Evolutionary conservation across 768 basidiomycete species (phyloP), one percentile per base, ranked within the genome.

Genomic region (Cubamyces sp.): DNA sequence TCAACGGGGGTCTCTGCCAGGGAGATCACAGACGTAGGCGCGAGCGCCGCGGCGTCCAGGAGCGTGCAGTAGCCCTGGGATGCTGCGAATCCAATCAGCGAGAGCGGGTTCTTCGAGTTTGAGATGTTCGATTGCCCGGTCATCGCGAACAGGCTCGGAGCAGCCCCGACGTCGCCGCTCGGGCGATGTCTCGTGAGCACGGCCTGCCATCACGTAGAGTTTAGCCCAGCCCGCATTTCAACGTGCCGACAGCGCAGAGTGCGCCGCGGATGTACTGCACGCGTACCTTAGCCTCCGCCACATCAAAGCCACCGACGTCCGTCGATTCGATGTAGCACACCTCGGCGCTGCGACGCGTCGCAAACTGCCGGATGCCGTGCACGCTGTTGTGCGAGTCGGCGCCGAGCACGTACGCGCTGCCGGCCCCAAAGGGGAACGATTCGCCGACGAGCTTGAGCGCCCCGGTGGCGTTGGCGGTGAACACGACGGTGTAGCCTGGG

Each of bases 51-150:
- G 16, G 88, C 91, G 69, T 94, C 92, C 39, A 94, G 76, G n/a
- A 94, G 74, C 1, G 87, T 90, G 67, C 82, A 77, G 73, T 90
- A 93, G 26, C 91, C 91, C 8, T 87, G 77, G 9, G 83, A 82
- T 11, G 83, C 76, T 15, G 91, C 92, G 70, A 87, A 82, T 37
- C 78, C 73, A 49, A 89, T 78, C 57, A 88, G 80, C 1, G 86
- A 85, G 6, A 92, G 79, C 5, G 87, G 79, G 52, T 81, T 84
- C 73, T 92, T 93, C 60, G 82, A 78, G 68, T 91, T 92, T 14
- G 91, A 83, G 52, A 94, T 85, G 70, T 94, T 94, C 9, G 92
- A 94, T 75, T 88, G 88, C 14, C 83, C 91, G 0, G 91, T 93
- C 54, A 91, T 77, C 8, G 86, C 90, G 61, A 92, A 91, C 9